Evolutionary conservation across 495 filamentous ascomycete genomes (phyloP).

Genomic region (Poronia punctata): DNA sequence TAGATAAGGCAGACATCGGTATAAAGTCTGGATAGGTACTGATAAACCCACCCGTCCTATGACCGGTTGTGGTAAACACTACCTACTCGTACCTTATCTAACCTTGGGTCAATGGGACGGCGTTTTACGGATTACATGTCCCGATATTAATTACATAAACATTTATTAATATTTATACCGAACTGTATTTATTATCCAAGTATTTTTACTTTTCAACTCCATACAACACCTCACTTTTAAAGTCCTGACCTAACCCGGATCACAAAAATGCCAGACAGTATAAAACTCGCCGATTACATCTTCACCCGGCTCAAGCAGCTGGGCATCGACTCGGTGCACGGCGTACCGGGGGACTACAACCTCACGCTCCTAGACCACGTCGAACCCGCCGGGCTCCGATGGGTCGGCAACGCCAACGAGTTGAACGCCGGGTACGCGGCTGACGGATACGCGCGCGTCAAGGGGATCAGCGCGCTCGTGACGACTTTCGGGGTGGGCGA

Average conservation of each 20-base stretch:
- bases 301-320: constrained; percentile 54
- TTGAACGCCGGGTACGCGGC: constrained; percentile 64
- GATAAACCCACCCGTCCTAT: not conserved
- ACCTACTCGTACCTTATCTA: too few species aligned
- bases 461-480: constrained; percentile 54
- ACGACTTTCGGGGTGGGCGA: constrained; percentile 68
- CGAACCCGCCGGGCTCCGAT: constrained; percentile 46
- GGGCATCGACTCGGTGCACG: constrained; percentile 51
- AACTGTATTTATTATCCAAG: not conserved
- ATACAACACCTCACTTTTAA: too few species aligned
- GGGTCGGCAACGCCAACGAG: constrained; percentile 64
- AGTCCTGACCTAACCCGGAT: not conserved
- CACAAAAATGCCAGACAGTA: constrained; percentile 13
- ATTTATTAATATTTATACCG: not conserved
- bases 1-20: constrained; percentile 7
- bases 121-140: too few species aligned
- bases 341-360: constrained; percentile 60
- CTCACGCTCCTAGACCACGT: constrained; percentile 53
- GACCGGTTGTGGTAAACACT: too few species aligned
- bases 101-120: too few species aligned
- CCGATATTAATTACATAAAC: too few species aligned
- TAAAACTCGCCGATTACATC: constrained; percentile 42
- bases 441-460: constrained; percentile 61
- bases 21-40: not conserved
- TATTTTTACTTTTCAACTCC: too few species aligned